Evolutionary conservation across 768 basidiomycete genomes (phyloP).

Genomic region (Calocybe indica): DNA sequence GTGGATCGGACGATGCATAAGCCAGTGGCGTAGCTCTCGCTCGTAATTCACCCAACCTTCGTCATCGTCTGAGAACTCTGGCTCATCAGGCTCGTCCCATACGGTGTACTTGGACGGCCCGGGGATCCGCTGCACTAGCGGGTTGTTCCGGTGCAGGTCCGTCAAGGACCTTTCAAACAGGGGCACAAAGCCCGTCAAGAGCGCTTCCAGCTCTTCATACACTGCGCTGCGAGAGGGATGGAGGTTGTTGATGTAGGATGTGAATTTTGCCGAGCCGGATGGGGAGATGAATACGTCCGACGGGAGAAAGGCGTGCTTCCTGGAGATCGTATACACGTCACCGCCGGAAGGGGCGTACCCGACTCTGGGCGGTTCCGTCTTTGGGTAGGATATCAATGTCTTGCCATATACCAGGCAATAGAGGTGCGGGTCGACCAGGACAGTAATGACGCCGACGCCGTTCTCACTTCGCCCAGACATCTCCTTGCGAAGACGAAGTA

Average conservation of each 20-base stretch:
- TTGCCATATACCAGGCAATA: constrained; percentile 33
- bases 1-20: constrained; percentile 33
- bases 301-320: constrained; percentile 36
- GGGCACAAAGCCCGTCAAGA: constrained; percentile 34
- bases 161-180: constrained; percentile 48
- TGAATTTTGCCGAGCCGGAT: constrained; percentile 22
- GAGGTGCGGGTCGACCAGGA: constrained; percentile 34
- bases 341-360: constrained; percentile 20
- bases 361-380: constrained; percentile 12
- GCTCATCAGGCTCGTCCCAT: constrained; percentile 45
- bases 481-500: constrained; percentile 15
- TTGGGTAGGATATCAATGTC: constrained; percentile 24
- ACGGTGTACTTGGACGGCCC: constrained; percentile 33
- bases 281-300: constrained; percentile 32
- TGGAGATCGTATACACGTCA: constrained; percentile 35
- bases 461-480: constrained; percentile 3
- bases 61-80: constrained; percentile 43
- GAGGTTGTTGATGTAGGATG: constrained; percentile 52
- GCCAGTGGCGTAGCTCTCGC: constrained; percentile 35
- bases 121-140: constrained; percentile 34
- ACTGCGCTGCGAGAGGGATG: constrained; percentile 25
- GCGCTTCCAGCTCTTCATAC: constrained; percentile 24
- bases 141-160: constrained; percentile 46
- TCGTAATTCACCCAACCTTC: constrained; percentile 40
- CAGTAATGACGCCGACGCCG: constrained; percentile 15